Percentiles rank a stretch among this genome's conserved stretches.
phyloP scores from a whole-genome alignment of 1,284 basidiomycete species.

The Puccinia coronata region DNA sequence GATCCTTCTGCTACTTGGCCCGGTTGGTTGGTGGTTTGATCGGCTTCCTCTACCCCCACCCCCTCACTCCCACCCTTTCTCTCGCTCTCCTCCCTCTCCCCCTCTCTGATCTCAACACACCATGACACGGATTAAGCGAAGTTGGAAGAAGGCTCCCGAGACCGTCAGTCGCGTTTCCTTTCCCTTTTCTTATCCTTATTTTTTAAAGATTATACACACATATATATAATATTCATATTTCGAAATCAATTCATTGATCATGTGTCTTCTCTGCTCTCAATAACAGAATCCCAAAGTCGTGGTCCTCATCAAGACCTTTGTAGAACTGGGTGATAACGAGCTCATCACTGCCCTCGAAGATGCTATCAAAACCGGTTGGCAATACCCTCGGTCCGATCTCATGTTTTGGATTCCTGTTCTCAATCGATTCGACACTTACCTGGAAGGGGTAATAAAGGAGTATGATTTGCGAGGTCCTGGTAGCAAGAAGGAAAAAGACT shows the following conservation, averaged over 20 bases:
- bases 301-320: constrained; percentile 31
- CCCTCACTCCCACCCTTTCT: neutral
- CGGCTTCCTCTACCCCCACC: neutral
- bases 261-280: neutral
- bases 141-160: constrained; percentile 46
- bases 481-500: constrained; percentile 67
- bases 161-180: constrained; percentile 14
- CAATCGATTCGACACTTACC: constrained; percentile 87
- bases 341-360: constrained; percentile 26
- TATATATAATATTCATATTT: no score
- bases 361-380: constrained; percentile 65
- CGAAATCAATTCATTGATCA: no score
- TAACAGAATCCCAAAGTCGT: constrained; percentile 45
- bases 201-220: no score
- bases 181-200: neutral
- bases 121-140: constrained; percentile 43
- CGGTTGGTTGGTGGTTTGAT: no score
- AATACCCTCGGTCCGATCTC: constrained; percentile 93
- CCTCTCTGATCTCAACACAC: neutral
- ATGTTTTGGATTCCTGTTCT: constrained; percentile 94
- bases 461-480: constrained; percentile 65
- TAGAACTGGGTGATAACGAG: constrained; percentile 38
- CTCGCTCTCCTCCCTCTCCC: neutral
- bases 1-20: neutral
- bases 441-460: constrained; percentile 77